Base-by-base conservation (phyloP, 176 grass and related monocot species). In the Secale cereale region DNA sequence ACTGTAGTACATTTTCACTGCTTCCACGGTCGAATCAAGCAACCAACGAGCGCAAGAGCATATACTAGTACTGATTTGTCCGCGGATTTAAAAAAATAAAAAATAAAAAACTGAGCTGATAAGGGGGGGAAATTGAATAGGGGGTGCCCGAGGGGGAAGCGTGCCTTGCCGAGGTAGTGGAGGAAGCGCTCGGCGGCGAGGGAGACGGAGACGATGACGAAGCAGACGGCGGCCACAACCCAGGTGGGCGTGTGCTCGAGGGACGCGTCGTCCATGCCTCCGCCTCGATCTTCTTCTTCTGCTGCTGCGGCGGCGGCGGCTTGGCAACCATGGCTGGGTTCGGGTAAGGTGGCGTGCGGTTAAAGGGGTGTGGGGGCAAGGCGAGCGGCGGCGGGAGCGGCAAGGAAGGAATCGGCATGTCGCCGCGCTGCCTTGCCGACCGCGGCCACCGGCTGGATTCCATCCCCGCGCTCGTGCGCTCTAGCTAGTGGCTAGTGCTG, bases 151-250 rank as follows among this genome's bases (percentile, higher is more conserved):
- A 35, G 3, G 12, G 15, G 33, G 63, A 10, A 3, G 56, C 75
- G 74, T 31, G 73, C 92, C 93, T 96, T 96, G 88, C 93, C 93
- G n/a, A 99, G 94, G 88, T 65, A 79, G 80, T 94, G 88, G 84
- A 99, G 90, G 81, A 88, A 78, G 28, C 97, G 89, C 91, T 96
- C 93, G 23, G 86, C 84, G 16, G 68, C 36, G 76, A 99, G 82
- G 17, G 94, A 99, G 65, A 98, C 50, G 88, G 72, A 81, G 65
- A 99, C 82, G 79, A 99, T 96, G 52, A 56, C 72, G 13, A 84
- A 71, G 82, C 94, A 99, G n/a, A 99, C 90, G 65, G 25, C 46
- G 26, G 90, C 91, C 66, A 99, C 85, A 25, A 97, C 91, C 91
- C 91, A 99, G 19, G 94, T 94, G 30, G 96, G 88, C 54, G 93